phyloP scores from a whole-genome alignment of 805 yeast genomes.

The Starmerella floricola region DNA sequence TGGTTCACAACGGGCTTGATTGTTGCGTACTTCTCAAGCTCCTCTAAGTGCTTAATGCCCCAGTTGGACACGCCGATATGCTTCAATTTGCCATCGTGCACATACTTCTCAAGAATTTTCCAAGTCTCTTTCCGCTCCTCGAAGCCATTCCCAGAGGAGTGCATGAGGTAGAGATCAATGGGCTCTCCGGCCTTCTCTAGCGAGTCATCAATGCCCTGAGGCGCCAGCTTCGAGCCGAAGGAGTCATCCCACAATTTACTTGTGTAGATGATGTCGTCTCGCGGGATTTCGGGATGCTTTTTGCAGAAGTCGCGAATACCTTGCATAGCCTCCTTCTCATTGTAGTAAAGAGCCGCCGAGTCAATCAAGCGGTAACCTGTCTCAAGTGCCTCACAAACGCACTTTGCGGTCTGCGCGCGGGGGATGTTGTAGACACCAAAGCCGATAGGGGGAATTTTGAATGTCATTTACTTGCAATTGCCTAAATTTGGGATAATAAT shows the following conservation, averaged over 20 bases:
- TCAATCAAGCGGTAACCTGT: conserved; percentile 65
- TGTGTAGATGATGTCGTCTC: conserved; percentile 43
- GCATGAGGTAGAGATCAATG: conserved; percentile 60
- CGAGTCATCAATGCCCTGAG: conserved; percentile 45
- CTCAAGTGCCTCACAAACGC: conserved; percentile 46
- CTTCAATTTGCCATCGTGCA: conserved; percentile 38
- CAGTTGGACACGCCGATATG: conserved; percentile 56
- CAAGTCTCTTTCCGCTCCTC: conserved; percentile 38
- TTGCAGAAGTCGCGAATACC: conserved; percentile 45
- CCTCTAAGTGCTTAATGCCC: conserved; percentile 45
- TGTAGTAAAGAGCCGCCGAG: conserved; percentile 54
- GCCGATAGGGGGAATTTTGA: conserved; percentile 22
- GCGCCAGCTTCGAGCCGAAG: conserved; percentile 48
- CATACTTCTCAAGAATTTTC: conserved; percentile 46
- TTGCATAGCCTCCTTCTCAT: conserved; percentile 48
- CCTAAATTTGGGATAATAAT: too few species aligned
- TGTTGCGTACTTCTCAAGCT: conserved; percentile 33
- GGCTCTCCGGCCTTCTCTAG: conserved; percentile 45
- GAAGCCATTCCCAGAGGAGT: conserved; percentile 24
- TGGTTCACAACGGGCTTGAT: conserved; percentile 59
- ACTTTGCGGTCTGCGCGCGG: conserved; percentile 20
- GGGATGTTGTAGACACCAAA: conserved; percentile 25
- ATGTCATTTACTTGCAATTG: too few species aligned
- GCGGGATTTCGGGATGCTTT: conserved; percentile 38
- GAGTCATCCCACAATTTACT: conserved; percentile 64